Evolutionary conservation across 805 yeast species (phyloP), one percentile per base, ranked within the genome.

Genomic region (Candida krabiensis): DNA sequence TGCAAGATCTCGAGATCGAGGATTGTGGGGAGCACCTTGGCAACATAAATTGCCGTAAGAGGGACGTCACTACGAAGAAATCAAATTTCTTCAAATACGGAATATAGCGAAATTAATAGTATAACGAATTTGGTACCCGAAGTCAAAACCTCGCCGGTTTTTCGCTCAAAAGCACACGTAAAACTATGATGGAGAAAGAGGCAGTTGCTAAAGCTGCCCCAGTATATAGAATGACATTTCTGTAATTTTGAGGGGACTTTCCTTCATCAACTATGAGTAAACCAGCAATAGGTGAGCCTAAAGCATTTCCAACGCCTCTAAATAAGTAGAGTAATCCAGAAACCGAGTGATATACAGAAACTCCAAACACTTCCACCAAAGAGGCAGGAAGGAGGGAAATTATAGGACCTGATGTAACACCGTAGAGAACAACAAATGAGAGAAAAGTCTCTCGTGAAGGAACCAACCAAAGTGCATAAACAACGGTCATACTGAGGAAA

Each of bases 251-350:
- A n/a, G 34, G 25, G 14, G 12, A 13, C 13, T 52, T 52, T 5
- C 33, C 34, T 7, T 45, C 43, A 0, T 33, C 35, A 11, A 63
- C 55, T 43, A 64, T 36, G n/a, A n/a, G n/a, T 9, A 58, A 35
- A 21, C 65, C 69, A 7, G 67, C 69, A 15, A 64, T 43, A 2
- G 69, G 69, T 4, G 65, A 52, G 0, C 69, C 69, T 7, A 64
- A 26, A 28, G 61, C 36, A 19, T 51, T 62, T 0, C 69, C 68
- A 4, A 59, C 30, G 1, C 69, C 69, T 36, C 69, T 44, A 14
- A 50, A 50, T 24, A 60, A 55, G 38, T 63, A 64, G 63, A 63
- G 54, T 19, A 64, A 37, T 2, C 67, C 66, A 35, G 60, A 51
- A 33, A 64, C 46, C 1, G 65, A 50, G 23, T 64, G 65, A 38